phyloP scores from a whole-genome alignment of 2,329 filamentous ascomycete species.

The Paracamarosporium sp. region DNA sequence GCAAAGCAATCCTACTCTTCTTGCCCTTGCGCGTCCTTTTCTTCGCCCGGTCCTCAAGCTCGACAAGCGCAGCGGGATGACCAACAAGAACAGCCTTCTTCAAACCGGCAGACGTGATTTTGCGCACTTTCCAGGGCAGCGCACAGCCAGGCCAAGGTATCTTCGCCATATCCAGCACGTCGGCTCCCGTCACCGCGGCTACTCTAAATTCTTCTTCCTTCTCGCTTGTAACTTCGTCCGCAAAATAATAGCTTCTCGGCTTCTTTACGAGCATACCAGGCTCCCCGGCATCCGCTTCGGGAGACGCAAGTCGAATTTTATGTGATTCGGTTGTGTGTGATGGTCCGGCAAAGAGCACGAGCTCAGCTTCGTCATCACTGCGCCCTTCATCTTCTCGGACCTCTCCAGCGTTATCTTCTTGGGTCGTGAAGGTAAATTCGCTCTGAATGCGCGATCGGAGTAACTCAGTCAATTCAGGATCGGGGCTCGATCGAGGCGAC shows the following conservation, averaged over 20 bases:
- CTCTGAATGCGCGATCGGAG: slow-evolving; percentile 31
- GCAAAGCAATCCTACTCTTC: slow-evolving; percentile 42
- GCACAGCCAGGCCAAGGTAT: slow-evolving; percentile 43
- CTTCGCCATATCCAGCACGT: slow-evolving; percentile 35
- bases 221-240: slow-evolving; percentile 31
- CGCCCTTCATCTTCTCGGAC: slow-evolving; percentile 14
- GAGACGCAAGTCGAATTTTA: slow-evolving; percentile 42
- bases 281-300: slow-evolving; percentile 29
- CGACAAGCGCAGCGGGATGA: slow-evolving; percentile 27
- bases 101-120: slow-evolving; percentile 35
- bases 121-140: slow-evolving; percentile 44
- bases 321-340: slow-evolving; percentile 25
- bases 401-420: slow-evolving; percentile 6
- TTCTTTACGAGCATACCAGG: slow-evolving; percentile 37
- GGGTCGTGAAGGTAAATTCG: slow-evolving; percentile 33
- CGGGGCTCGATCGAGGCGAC: slow-evolving; percentile 44
- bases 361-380: slow-evolving; percentile 40
- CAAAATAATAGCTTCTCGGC: slow-evolving; percentile 44
- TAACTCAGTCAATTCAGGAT: slow-evolving; percentile 38
- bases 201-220: slow-evolving; percentile 28
- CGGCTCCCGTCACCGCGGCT: slow-evolving; percentile 35
- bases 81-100: slow-evolving; percentile 39
- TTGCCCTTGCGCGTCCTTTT: slow-evolving; percentile 43
- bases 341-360: slow-evolving; percentile 42
- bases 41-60: slow-evolving; percentile 26